Percentiles rank a stretch among this genome's conserved stretches.
phyloP scores from a whole-genome alignment of 345 rosid species.

The Balakata baccata region DNA sequence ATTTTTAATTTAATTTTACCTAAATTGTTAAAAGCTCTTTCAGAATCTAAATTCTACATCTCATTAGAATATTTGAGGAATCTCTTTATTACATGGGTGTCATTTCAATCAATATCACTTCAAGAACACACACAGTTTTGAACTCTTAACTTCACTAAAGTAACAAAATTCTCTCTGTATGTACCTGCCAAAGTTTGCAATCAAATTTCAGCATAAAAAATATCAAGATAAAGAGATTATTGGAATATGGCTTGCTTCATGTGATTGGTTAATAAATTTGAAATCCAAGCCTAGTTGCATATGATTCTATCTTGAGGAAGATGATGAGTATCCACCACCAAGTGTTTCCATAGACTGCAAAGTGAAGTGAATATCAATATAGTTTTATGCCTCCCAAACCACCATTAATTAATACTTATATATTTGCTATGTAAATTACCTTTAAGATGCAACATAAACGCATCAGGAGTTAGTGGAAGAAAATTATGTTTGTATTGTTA shows the following conservation, averaged over 20 bases:
- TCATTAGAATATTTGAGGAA: slow-evolving; percentile 5
- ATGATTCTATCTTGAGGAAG: slow-evolving; percentile 19
- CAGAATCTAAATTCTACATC: neutral
- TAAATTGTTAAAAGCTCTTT: slow-evolving; percentile 5
- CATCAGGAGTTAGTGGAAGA: no score
- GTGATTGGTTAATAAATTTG: neutral
- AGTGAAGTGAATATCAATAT: slow-evolving; percentile 23
- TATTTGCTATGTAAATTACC: no score
- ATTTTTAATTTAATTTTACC: neutral
- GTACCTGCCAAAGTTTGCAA: slow-evolving; percentile 6
- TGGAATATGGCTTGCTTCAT: slow-evolving; percentile 1
- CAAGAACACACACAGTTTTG: neutral
- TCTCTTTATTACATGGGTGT: slow-evolving; percentile 15
- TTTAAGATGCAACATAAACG: no score
- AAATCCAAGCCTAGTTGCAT: slow-evolving; percentile 10
- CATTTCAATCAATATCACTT: slow-evolving; percentile 20
- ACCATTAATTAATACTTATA: no score
- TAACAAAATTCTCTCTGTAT: neutral
- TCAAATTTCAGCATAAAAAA: slow-evolving; percentile 7
- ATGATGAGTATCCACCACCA: slow-evolving; percentile 25
- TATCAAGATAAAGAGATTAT: neutral
- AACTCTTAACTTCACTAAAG: neutral
- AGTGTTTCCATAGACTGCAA: slow-evolving; percentile 18
- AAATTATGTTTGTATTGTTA: no score
- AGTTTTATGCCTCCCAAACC: no score